Evolutionary conservation across 345 rosid species (phyloP).

Genomic region (Anacardium occidentale): DNA sequence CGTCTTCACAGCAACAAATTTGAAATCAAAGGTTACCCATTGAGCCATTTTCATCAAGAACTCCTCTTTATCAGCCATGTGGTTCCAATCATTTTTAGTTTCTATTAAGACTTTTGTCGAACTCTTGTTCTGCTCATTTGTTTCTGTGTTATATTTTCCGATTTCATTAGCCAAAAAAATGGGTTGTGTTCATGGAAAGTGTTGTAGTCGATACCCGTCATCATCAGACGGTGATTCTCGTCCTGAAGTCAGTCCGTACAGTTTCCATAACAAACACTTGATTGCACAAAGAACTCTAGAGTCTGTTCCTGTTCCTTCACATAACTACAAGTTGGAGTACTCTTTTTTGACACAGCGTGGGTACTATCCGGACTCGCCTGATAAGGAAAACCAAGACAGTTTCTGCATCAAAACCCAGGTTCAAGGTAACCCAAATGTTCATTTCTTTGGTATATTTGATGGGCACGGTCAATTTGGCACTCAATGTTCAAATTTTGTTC

Average conservation of each 20-base stretch:
- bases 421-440: constrained; percentile 82
- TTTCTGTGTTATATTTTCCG: constrained; percentile 12
- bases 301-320: constrained; percentile 59
- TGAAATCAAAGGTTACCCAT: constrained; percentile 27
- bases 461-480: constrained; percentile 86
- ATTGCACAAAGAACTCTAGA: constrained; percentile 62
- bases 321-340: constrained; percentile 64
- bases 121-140: constrained; percentile 17
- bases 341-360: constrained; percentile 76
- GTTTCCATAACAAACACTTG: constrained; percentile 36
- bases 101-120: constrained; percentile 31
- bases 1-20: constrained; percentile 25
- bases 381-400: constrained; percentile 84
- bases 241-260: constrained; percentile 23
- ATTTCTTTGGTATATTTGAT: constrained; percentile 93
- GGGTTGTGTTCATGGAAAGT: constrained; percentile 94
- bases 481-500: constrained; percentile 74
- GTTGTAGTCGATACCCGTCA: constrained; percentile 60
- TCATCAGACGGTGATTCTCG: constrained; percentile 57
- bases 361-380: constrained; percentile 78
- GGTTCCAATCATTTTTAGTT: constrained; percentile 4
- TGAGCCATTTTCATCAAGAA: constrained; percentile 19
- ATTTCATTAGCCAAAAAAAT: constrained; percentile 28
- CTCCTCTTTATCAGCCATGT: background rate
- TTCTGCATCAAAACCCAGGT: constrained; percentile 67